Percentiles rank a stretch among this genome's conserved stretches.
These are phyloP conservation scores for Pleurotus platypus DNA, from an alignment of 768 basidiomycete genomes.

Conservation along the genomic window DNA sequence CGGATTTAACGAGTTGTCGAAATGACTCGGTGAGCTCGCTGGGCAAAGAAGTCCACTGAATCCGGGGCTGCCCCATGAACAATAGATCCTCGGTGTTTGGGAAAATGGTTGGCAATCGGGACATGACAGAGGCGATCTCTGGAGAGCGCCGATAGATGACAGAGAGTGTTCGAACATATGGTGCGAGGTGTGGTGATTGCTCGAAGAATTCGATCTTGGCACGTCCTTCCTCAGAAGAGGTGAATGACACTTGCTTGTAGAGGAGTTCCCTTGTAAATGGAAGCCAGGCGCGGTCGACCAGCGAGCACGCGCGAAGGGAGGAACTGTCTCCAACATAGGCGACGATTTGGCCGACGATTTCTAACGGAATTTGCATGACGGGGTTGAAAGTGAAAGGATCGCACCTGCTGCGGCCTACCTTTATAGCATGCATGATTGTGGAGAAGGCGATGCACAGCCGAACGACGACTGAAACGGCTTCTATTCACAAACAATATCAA, in stretches of 20 bases:
- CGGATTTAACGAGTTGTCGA: neutral
- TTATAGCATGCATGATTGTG: neutral
- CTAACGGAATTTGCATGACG: neutral
- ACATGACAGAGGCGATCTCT: neutral
- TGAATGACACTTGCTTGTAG: neutral
- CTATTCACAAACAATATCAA: no score
- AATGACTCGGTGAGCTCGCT: neutral
- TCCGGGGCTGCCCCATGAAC: neutral
- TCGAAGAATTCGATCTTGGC: neutral
- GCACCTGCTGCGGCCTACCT: neutral
- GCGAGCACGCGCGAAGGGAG: neutral
- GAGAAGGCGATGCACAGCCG: neutral
- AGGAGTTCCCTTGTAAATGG: neutral
- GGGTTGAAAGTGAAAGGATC: neutral
- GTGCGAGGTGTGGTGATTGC: neutral
- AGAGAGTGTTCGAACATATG: neutral
- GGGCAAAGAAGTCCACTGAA: neutral
- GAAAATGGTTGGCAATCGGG: neutral
- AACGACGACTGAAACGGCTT: no score
- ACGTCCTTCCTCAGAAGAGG: neutral
- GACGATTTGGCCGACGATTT: neutral
- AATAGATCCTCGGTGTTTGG: neutral
- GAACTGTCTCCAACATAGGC: neutral
- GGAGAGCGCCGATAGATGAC: neutral
- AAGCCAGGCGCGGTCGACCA: constrained; percentile 1